A percentile compares a stretch with the other conserved stretches of the same genome.
Evolutionary conservation across 305 asterid species (phyloP).

Genomic region (Rubia peregrina): DNA sequence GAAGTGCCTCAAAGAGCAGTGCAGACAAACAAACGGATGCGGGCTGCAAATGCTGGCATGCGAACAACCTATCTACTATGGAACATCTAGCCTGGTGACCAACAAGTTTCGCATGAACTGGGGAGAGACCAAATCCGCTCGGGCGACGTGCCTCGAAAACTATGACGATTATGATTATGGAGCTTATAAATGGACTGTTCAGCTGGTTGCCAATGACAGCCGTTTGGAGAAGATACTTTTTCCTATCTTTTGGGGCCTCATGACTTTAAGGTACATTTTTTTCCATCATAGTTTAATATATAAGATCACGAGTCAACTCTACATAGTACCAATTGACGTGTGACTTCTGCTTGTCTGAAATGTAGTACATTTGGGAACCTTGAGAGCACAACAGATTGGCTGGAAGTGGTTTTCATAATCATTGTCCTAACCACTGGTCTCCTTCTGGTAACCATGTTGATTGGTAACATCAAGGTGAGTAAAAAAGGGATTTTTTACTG

Average conservation of each 20-base stretch:
- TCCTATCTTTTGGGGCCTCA: slow-evolving; percentile 97
- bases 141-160: slow-evolving; percentile 49
- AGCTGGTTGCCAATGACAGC: slow-evolving; percentile 67
- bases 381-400: slow-evolving; percentile 98
- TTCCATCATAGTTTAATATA: too few species aligned
- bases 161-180: slow-evolving; percentile 63
- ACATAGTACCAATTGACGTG: too few species aligned
- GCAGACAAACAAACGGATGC: slow-evolving; percentile 40
- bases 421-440: slow-evolving; percentile 89
- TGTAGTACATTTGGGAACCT: slow-evolving; percentile 86
- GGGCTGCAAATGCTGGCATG: slow-evolving; percentile 47
- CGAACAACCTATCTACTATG: slow-evolving; percentile 59
- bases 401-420: slow-evolving; percentile 82
- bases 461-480: slow-evolving; percentile 89
- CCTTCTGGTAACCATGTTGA: slow-evolving; percentile 84
- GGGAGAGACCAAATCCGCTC: slow-evolving; percentile 52
- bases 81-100: slow-evolving; percentile 37
- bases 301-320: too few species aligned
- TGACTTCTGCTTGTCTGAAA: slow-evolving; percentile 1
- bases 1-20: slow-evolving; percentile 63
- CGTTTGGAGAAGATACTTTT: slow-evolving; percentile 84
- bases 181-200: slow-evolving; percentile 93
- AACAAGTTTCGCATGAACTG: slow-evolving; percentile 44
- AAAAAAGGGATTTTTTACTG: too few species aligned
- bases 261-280: slow-evolving; percentile 70